Conservation (phyloP, 2,329 filamentous ascomycete genomes). For the Epichloe typhina region DNA sequence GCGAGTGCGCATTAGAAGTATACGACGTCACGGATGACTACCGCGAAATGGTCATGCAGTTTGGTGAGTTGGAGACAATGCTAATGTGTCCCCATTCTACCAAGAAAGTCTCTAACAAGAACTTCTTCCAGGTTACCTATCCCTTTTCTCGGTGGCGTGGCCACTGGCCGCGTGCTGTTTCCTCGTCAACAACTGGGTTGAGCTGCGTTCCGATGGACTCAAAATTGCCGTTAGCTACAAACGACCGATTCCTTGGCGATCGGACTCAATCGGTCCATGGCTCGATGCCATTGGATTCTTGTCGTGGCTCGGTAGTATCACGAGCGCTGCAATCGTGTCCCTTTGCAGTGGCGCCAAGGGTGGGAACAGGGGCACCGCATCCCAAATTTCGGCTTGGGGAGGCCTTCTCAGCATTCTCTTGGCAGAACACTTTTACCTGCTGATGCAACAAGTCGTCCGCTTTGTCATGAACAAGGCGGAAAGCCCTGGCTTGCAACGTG, state of each 20-base stretch:
- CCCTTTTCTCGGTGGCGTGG: slow-evolving; percentile 88
- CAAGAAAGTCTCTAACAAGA: slow-evolving; percentile 3
- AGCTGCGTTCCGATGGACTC: slow-evolving; percentile 82
- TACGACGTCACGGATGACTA: slow-evolving; percentile 90
- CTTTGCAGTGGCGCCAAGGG: slow-evolving; percentile 64
- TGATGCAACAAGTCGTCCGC: slow-evolving; percentile 58
- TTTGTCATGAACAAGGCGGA: slow-evolving; percentile 68
- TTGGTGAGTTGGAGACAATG: slow-evolving; percentile 30
- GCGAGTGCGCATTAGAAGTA: slow-evolving; percentile 66
- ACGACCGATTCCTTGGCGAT: slow-evolving; percentile 76
- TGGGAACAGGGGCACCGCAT: slow-evolving; percentile 52
- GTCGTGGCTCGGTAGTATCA: slow-evolving; percentile 87
- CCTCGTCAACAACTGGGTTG: slow-evolving; percentile 90
- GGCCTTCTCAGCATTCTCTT: slow-evolving; percentile 72
- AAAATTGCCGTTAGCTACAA: slow-evolving; percentile 88
- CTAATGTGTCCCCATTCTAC: background rate
- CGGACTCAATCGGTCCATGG: slow-evolving; percentile 92
- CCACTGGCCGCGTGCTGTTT: slow-evolving; percentile 84
- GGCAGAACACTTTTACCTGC: slow-evolving; percentile 81
- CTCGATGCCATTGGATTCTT: slow-evolving; percentile 74
- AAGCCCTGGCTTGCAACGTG: slow-evolving; percentile 73
- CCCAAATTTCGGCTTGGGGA: slow-evolving; percentile 63
- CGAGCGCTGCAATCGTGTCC: slow-evolving; percentile 76
- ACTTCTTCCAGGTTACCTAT: slow-evolving; percentile 56
- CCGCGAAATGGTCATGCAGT: slow-evolving; percentile 84